A percentile compares a stretch with the other conserved stretches of the same genome.
Evolutionary conservation across 2,329 filamentous ascomycete species (phyloP).

Genomic region (Aspergillus neoniger): DNA sequence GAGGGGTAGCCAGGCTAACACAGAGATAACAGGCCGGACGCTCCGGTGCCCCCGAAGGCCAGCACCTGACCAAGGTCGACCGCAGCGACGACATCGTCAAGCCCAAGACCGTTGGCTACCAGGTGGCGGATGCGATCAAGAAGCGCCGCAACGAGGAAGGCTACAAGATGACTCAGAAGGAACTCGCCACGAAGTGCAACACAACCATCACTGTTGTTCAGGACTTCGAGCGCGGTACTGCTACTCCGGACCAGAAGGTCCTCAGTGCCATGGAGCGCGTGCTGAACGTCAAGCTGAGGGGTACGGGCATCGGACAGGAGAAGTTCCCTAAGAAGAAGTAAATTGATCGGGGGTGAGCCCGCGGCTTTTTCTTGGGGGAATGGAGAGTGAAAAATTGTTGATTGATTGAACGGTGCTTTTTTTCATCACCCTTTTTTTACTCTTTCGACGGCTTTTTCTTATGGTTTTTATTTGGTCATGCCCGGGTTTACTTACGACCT

Average conservation of each 20-base stretch:
- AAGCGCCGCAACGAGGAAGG: slow-evolving; percentile 76
- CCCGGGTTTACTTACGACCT: slow-evolving; percentile 20
- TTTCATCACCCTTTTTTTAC: not conserved
- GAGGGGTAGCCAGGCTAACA: not conserved
- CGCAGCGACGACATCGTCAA: slow-evolving; percentile 96
- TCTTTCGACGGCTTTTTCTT: slow-evolving; percentile 18
- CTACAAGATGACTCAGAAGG: slow-evolving; percentile 96
- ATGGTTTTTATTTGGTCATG: slow-evolving; percentile 28
- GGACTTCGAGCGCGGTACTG: slow-evolving; percentile 81
- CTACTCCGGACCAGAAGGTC: slow-evolving; percentile 79
- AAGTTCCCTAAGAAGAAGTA: slow-evolving; percentile 77
- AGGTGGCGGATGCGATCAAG: slow-evolving; percentile 80
- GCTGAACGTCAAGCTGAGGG: slow-evolving; percentile 84
- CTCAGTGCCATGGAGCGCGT: slow-evolving; percentile 76
- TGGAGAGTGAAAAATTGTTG: slow-evolving; percentile 4
- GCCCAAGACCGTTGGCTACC: slow-evolving; percentile 82
- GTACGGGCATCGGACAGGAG: slow-evolving; percentile 80
- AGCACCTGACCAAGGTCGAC: slow-evolving; percentile 97
- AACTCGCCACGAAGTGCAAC: slow-evolving; percentile 83
- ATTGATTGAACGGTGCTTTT: slow-evolving; percentile 2
- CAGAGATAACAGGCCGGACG: slow-evolving; percentile 42
- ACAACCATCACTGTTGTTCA: slow-evolving; percentile 77
- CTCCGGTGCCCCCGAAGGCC: slow-evolving; percentile 68
- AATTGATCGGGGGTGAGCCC: slow-evolving; percentile 31
- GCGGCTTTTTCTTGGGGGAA: slow-evolving; percentile 26